Conservation (phyloP, 257 asterid species). For the Ophiorrhiza pumila region DNA sequence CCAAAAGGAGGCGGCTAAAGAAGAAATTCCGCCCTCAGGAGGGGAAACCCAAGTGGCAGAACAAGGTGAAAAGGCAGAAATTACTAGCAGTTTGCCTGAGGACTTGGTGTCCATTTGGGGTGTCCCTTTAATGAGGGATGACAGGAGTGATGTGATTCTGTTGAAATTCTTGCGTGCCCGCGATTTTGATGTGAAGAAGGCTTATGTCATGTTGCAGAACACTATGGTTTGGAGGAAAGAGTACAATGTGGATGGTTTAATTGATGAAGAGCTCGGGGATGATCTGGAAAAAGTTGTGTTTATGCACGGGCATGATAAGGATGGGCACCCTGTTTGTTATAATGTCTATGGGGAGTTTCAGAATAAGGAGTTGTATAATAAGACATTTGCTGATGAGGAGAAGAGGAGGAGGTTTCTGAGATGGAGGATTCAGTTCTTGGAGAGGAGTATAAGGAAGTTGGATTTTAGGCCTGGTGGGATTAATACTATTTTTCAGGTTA, state of each 20-base stretch:
- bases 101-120: constrained; percentile 75
- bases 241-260: constrained; percentile 54
- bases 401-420: constrained; percentile 67
- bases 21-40: background rate
- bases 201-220: constrained; percentile 62
- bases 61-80: constrained; percentile 20
- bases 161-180: constrained; percentile 89
- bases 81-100: constrained; percentile 25
- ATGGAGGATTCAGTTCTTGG: constrained; percentile 74
- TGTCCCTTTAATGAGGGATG: constrained; percentile 63
- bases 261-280: constrained; percentile 72
- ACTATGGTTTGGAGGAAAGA: constrained; percentile 68
- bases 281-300: constrained; percentile 82
- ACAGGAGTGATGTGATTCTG: constrained; percentile 65
- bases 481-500: constrained; percentile 68
- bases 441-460: constrained; percentile 71
- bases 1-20: background rate
- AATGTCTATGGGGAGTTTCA: constrained; percentile 88
- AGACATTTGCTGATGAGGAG: constrained; percentile 79
- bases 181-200: constrained; percentile 68
- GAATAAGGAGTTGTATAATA: constrained; percentile 79
- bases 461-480: constrained; percentile 81
- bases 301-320: constrained; percentile 80
- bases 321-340: constrained; percentile 85
- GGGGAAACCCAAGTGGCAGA: constrained; percentile 5